Evolutionary conservation across 345 rosid species (phyloP), one percentile per base, ranked within the genome.

Genomic region (Isatis tinctoria): DNA sequence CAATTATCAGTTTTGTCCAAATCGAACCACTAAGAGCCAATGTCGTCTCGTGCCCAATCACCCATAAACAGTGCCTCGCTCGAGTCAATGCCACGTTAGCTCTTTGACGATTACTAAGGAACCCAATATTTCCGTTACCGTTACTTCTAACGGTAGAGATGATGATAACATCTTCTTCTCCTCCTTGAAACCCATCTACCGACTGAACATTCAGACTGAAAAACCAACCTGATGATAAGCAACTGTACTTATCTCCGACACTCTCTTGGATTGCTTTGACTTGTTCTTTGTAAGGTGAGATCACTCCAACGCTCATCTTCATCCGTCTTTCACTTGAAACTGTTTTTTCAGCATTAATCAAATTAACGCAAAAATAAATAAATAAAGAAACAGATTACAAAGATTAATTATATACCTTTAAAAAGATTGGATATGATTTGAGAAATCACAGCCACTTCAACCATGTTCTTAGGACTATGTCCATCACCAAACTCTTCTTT

Each of bases 101-200:
- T 51, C 81, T 78, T 27, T 70, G 81, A 44, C 10, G 60, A 60
- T 75, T 75, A 13, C 41, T 54, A 14, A 82, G 70, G 61, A 82
- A 84, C 1, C 85, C 87, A 2, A 82, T 52, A 1, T 63, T 51
- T 6, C 87, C 85, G 0, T 71, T 26, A 27, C 27, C 6, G 17
- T 84, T 84, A 51, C 74, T 67, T 73, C 87, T 69, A 22, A 84
- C 82, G n/a, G 87, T 79, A 0, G 87, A 84, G 24, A 84, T 67
- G 41, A 84, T 79, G 26, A 84, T 79, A 7, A 79, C 36, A 28
- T 84, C 85, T 47, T 81, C 82, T 36, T 81, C 87, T 2, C 85
- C 77, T 3, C 83, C 83, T 75, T 84, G 83, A 64, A 84, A 80
- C 10, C 85, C 84, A 61, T 84, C 87, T 12, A 84, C 83, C 0